Percentiles rank a stretch among this genome's conserved stretches.
Conservation (phyloP, 2,329 filamentous ascomycete species). For the Aspergillus flavus region DNA sequence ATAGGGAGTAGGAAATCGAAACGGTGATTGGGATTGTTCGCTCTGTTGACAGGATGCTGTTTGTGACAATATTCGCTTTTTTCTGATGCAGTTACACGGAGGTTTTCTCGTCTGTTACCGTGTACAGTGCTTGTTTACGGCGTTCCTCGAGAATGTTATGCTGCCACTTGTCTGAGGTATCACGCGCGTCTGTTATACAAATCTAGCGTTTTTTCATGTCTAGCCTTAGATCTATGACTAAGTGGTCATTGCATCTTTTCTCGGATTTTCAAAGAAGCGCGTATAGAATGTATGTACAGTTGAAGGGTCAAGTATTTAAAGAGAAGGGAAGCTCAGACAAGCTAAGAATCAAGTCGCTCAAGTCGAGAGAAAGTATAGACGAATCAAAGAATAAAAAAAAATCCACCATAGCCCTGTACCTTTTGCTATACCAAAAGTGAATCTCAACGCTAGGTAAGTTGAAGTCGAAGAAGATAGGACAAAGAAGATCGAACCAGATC, state of each 20-base stretch:
- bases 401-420: neutral
- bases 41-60: neutral
- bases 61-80: neutral
- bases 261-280: neutral
- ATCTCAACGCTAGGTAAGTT: neutral
- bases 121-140: neutral
- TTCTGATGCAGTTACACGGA: neutral
- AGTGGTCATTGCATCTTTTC: neutral
- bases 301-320: slow-evolving; percentile 1
- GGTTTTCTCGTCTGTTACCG: neutral
- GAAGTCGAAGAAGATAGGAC: neutral
- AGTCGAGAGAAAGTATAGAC: slow-evolving; percentile 1
- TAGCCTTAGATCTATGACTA: neutral
- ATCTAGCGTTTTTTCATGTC: neutral
- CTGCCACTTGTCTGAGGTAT: neutral
- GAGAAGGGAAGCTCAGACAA: slow-evolving; percentile 2
- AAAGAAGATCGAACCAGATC: neutral
- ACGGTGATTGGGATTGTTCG: slow-evolving; percentile 28
- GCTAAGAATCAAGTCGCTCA: slow-evolving; percentile 3
- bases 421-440: neutral
- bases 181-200: neutral
- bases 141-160: neutral
- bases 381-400: neutral
- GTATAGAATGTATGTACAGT: slow-evolving; percentile 9
- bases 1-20: slow-evolving; percentile 64